Evolutionary conservation across 2,329 filamentous ascomycete species (phyloP).

Genomic region (Phaeosphaeriaceae sp.): DNA sequence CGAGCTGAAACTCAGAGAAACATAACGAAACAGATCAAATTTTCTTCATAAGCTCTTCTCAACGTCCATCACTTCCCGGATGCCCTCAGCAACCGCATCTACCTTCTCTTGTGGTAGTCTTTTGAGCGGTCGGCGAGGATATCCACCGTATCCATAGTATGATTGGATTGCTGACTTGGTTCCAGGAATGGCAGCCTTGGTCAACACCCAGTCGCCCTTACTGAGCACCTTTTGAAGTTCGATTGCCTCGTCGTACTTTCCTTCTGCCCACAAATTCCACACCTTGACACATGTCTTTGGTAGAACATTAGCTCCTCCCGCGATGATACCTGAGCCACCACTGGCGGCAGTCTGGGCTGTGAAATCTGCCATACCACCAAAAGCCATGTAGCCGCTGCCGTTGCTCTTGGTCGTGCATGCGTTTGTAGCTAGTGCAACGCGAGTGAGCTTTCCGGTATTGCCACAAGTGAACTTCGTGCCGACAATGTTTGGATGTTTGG

Average conservation of each 20-base stretch:
- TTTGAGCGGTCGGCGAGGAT: slow-evolving; percentile 75
- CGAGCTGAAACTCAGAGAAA: not conserved
- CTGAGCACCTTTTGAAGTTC: slow-evolving; percentile 79
- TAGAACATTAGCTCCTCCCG: slow-evolving; percentile 83
- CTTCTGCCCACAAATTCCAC: slow-evolving; percentile 76
- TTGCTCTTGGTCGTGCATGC: slow-evolving; percentile 68
- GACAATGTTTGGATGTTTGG: slow-evolving; percentile 81
- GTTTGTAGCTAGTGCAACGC: slow-evolving; percentile 75
- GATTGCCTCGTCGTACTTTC: slow-evolving; percentile 77
- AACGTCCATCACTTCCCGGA: slow-evolving; percentile 69
- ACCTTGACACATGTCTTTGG: slow-evolving; percentile 81
- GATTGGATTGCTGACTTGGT: slow-evolving; percentile 83
- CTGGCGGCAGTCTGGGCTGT: slow-evolving; percentile 80
- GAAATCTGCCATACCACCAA: slow-evolving; percentile 88
- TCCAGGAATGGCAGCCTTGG: slow-evolving; percentile 83
- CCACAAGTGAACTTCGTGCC: slow-evolving; percentile 93
- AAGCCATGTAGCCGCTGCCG: slow-evolving; percentile 74
- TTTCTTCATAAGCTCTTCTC: slow-evolving; percentile 56
- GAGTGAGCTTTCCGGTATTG: slow-evolving; percentile 87
- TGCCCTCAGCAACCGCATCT: slow-evolving; percentile 49
- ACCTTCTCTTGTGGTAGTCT: slow-evolving; percentile 66
- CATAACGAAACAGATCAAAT: slow-evolving; percentile 2
- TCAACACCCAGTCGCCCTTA: slow-evolving; percentile 82
- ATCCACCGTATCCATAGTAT: slow-evolving; percentile 82
- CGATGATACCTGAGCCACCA: slow-evolving; percentile 84